Evolutionary conservation across 768 basidiomycete genomes (phyloP).

Genomic region (Hygrocybe coccinea): DNA sequence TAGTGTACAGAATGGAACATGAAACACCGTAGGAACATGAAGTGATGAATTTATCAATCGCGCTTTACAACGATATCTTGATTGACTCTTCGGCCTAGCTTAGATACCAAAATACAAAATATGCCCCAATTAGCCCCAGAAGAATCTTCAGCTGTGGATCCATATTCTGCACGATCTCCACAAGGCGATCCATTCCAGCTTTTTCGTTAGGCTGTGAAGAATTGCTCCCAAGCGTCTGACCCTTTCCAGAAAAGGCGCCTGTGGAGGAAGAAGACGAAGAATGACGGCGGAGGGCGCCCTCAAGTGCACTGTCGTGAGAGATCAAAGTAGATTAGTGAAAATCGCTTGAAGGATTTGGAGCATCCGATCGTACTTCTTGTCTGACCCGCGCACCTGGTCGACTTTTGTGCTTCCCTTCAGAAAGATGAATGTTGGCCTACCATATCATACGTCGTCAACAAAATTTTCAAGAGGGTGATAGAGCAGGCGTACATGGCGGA

Average conservation of each 20-base stretch:
- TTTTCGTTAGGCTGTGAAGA: constrained; percentile 34
- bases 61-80: neutral
- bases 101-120: constrained; percentile 54
- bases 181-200: constrained; percentile 30
- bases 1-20: too few species aligned
- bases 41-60: too few species aligned
- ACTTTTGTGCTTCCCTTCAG: constrained; percentile 62
- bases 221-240: constrained; percentile 64
- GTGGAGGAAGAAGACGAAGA: constrained; percentile 35
- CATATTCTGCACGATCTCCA: constrained; percentile 42
- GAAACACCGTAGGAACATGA: too few species aligned
- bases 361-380: constrained; percentile 43
- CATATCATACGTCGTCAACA: neutral
- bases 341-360: neutral
- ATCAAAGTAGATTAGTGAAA: neutral
- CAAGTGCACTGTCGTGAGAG: constrained; percentile 47
- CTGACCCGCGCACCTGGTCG: constrained; percentile 68
- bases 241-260: constrained; percentile 62
- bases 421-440: constrained; percentile 82
- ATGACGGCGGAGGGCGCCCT: constrained; percentile 53
- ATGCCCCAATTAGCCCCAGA: constrained; percentile 57
- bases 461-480: neutral
- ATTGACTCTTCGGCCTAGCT: constrained; percentile 21
- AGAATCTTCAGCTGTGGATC: constrained; percentile 67
- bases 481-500: constrained; percentile 61